phyloP scores from a whole-genome alignment of 768 basidiomycete species.

The Austroboletus festivus region DNA sequence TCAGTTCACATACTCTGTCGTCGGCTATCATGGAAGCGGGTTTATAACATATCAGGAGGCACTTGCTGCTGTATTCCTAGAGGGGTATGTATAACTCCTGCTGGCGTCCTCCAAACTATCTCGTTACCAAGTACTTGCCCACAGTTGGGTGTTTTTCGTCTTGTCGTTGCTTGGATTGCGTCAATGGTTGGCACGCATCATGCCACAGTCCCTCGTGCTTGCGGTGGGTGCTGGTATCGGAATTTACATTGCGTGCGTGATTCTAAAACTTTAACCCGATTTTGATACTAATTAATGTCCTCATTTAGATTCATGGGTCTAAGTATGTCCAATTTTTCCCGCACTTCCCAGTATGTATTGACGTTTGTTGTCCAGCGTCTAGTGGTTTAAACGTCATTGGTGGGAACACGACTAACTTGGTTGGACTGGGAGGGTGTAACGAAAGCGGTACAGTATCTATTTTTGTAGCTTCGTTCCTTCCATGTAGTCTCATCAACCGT shows the following conservation, averaged over 20 bases:
- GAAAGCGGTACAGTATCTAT: slow-evolving; percentile 38
- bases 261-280: slow-evolving; percentile 1
- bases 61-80: slow-evolving; percentile 80
- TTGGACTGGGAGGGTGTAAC: slow-evolving; percentile 74
- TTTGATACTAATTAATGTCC: slow-evolving; percentile 6
- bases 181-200: slow-evolving; percentile 85
- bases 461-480: slow-evolving; percentile 1
- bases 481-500: slow-evolving; percentile 10
- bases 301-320: slow-evolving; percentile 66
- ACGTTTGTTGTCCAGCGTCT: slow-evolving; percentile 42
- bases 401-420: slow-evolving; percentile 64
- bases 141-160: slow-evolving; percentile 77
- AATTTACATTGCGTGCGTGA: slow-evolving; percentile 74
- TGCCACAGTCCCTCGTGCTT: slow-evolving; percentile 83
- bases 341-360: not conserved
- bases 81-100: slow-evolving; percentile 55
- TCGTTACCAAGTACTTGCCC: not conserved
- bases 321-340: slow-evolving; percentile 37
- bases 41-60: slow-evolving; percentile 76
- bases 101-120: not conserved
- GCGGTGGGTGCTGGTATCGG: slow-evolving; percentile 88
- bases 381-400: slow-evolving; percentile 74
- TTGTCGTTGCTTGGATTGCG: slow-evolving; percentile 80
- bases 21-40: slow-evolving; percentile 75
- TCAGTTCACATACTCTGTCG: slow-evolving; percentile 85